These are phyloP conservation scores for Salisapilia sapeloensis DNA, from an alignment of 352 stramenopile genomes.

Conservation along the genomic window DNA sequence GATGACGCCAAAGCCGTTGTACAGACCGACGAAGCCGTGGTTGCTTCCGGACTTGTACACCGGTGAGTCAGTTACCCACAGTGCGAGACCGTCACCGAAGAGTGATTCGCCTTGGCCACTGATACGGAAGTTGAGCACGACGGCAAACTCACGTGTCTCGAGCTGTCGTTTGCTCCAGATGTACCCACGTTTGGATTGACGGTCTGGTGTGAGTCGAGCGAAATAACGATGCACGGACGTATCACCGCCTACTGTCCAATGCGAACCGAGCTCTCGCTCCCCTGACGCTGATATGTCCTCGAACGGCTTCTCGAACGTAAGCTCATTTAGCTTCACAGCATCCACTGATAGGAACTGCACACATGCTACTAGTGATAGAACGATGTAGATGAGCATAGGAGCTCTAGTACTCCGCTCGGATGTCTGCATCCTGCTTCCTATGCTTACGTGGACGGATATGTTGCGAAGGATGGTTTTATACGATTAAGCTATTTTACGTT, in stretches of 20 bases:
- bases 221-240: constrained; percentile 69
- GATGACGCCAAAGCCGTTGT: constrained; percentile 54
- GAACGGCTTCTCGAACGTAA: constrained; percentile 64
- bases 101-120: constrained; percentile 51
- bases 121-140: constrained; percentile 74
- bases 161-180: constrained; percentile 62
- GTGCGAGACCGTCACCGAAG: constrained; percentile 64
- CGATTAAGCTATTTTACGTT: no score
- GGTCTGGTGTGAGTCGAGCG: constrained; percentile 58
- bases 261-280: constrained; percentile 25
- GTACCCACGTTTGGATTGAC: constrained; percentile 55
- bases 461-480: no score
- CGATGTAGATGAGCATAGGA: no score
- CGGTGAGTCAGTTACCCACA: constrained; percentile 54
- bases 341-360: no score
- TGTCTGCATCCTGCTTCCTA: no score
- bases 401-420: no score
- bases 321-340: neutral
- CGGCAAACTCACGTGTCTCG: constrained; percentile 38
- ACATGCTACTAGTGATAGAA: no score
- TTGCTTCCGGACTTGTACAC: constrained; percentile 46
- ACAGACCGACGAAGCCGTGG: constrained; percentile 62
- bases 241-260: constrained; percentile 42
- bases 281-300: constrained; percentile 47
- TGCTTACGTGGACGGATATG: no score